Evolutionary conservation across 2,329 filamentous ascomycete species (phyloP).

Genomic region (Ophiostoma ips): DNA sequence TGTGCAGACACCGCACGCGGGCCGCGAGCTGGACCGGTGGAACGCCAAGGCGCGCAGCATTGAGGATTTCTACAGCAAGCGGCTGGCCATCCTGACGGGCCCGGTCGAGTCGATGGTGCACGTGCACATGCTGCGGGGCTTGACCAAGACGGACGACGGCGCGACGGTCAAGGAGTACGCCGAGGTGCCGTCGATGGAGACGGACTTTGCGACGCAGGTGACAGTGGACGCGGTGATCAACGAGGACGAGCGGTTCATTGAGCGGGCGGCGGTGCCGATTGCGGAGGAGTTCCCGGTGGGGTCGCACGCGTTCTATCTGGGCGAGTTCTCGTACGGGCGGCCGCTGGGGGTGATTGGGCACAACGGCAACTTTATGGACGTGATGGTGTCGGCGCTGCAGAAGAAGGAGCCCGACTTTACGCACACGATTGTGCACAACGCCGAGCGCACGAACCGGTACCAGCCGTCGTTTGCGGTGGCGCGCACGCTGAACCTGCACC

Average conservation of each 20-base stretch:
- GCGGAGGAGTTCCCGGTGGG: conserved; percentile 81
- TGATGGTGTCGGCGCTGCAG: conserved; percentile 61
- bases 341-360: conserved; percentile 75
- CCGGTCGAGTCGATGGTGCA: conserved; percentile 79
- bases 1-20: conserved; percentile 54
- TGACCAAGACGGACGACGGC: conserved; percentile 80
- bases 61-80: conserved; percentile 79
- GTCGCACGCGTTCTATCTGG: conserved; percentile 81
- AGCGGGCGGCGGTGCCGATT: conserved; percentile 74
- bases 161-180: conserved; percentile 89
- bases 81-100: conserved; percentile 76
- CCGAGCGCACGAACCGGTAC: conserved; percentile 61
- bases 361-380: conserved; percentile 55
- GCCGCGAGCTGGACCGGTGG: conserved; percentile 68
- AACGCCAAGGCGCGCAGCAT: conserved; percentile 71
- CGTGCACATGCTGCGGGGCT: conserved; percentile 84
- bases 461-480: conserved; percentile 82
- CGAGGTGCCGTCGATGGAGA: conserved; percentile 70
- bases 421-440: conserved; percentile 53
- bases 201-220: conserved; percentile 80
- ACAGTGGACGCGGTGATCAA: conserved; percentile 83
- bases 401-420: conserved; percentile 72
- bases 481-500: conserved; percentile 65
- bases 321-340: conserved; percentile 82
- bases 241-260: conserved; percentile 84